phyloP scores from a whole-genome alignment of 2,329 filamentous ascomycete genomes.

The Ilyonectria destructans region DNA sequence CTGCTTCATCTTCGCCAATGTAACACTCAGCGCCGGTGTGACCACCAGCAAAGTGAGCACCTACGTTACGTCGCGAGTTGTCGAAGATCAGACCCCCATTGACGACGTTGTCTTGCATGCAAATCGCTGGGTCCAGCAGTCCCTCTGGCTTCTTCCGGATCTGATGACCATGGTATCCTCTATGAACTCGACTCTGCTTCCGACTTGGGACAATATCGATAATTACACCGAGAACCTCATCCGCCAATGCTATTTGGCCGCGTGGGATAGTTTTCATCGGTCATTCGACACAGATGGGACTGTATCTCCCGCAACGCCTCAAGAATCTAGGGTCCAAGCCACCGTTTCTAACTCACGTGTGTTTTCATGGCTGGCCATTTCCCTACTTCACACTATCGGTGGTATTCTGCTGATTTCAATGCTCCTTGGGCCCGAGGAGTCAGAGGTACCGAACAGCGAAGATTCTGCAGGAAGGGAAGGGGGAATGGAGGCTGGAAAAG shows the following conservation, averaged over 20 bases:
- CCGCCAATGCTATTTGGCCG: not conserved
- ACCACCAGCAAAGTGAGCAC: not conserved
- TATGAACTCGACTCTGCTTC: slow-evolving; percentile 15
- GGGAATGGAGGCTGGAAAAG: too few relatives aligned
- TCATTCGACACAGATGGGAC: not conserved
- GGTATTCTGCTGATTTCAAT: not conserved
- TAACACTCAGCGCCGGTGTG: slow-evolving; percentile 9
- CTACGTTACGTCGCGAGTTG: not conserved
- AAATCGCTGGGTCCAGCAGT: not conserved
- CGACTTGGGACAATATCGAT: slow-evolving; percentile 7
- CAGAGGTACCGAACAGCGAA: too few relatives aligned
- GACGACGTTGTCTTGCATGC: not conserved
- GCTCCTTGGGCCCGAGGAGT: too few relatives aligned
- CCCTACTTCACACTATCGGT: not conserved
- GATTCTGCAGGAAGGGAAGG: too few relatives aligned
- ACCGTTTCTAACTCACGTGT: not conserved
- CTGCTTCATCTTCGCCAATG: not conserved
- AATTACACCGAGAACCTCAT: not conserved
- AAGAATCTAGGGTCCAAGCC: not conserved
- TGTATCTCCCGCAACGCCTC: not conserved
- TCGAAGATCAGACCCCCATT: not conserved
- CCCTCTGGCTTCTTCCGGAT: slow-evolving; percentile 15
- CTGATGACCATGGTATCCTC: slow-evolving; percentile 10
- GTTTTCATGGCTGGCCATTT: not conserved
- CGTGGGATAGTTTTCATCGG: not conserved